phyloP scores from a whole-genome alignment of 768 basidiomycete species.

The Termitomyces sp. region DNA sequence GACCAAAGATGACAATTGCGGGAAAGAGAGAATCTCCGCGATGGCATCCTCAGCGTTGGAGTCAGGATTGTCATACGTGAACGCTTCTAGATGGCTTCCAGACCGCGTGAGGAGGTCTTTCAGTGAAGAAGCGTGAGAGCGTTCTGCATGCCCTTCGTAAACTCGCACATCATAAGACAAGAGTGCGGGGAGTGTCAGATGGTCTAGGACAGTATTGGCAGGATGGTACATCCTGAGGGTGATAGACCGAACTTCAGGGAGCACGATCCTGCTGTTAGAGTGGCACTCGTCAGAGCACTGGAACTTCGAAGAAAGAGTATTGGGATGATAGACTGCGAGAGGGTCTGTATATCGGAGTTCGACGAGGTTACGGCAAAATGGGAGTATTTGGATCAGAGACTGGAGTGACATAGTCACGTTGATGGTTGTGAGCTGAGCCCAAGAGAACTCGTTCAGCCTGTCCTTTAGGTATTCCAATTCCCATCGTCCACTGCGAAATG shows the following conservation, averaged over 20 bases:
- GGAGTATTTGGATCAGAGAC: constrained; percentile 4
- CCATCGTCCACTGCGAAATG: background rate
- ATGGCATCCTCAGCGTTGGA: constrained; percentile 1
- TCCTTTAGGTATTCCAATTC: constrained; percentile 4
- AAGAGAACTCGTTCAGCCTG: background rate
- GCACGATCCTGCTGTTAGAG: background rate
- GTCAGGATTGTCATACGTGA: background rate
- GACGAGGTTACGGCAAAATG: constrained; percentile 5
- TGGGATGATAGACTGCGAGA: background rate
- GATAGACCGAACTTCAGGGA: constrained; percentile 2
- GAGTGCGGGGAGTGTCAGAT: constrained; percentile 7
- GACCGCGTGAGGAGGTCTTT: constrained; percentile 7
- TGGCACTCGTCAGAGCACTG: background rate
- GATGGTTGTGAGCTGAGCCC: constrained; percentile 7
- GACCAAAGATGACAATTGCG: background rate
- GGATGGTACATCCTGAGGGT: background rate
- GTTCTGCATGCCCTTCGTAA: background rate
- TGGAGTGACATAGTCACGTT: constrained; percentile 3
- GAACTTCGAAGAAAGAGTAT: background rate
- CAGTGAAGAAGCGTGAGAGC: background rate
- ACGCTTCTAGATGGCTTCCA: background rate
- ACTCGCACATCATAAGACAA: constrained; percentile 2
- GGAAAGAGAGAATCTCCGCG: background rate
- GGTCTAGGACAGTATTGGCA: constrained; percentile 1
- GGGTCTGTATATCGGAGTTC: constrained; percentile 6